Evolutionary conservation across 1,284 basidiomycete genomes (phyloP), one percentile per base, ranked within the genome.

Genomic region (Trichosporon sp.): DNA sequence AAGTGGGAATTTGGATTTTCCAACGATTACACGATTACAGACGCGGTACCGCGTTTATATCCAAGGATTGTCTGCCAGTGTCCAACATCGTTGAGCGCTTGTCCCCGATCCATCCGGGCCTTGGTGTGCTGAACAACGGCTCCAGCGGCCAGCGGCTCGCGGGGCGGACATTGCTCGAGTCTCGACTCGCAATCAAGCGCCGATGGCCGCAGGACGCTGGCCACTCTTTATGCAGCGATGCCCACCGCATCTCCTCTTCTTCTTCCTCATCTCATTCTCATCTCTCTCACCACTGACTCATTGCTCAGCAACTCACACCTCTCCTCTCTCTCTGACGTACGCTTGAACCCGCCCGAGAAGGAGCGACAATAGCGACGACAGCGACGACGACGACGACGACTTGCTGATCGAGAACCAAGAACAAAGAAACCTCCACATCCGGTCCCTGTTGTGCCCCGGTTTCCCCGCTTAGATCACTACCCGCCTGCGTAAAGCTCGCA

Each of bases 201-300:
- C n/a, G n/a, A n/a, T n/a, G 44, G 21, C 44, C 44, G 13, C 34
- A 37, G 34, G n/a, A 16, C 40, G 8, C 4, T 16, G 4, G 16
- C 19, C 19, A 21, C 27, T 54, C 49, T 54, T 54, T 54, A 54
- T 54, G 49, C 49, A 54, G 9, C 49, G 27, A 9, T 29, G 49
- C 49, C 49, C 49, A 54, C 49, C 49, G 49, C 25, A 29, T 29
- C 46, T 25, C 46, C 4, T 56, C 46, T 14, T 33, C 44, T 58
- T 59, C 63, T 56, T 59, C 62, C 58, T 59, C 60, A 34, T 61
- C 61, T 19, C 44, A 60, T 21, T 32, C 59, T 40, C 44, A 61
- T 62, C 62, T 46, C 37, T n/a, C 36, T 54, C 52, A 56, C 44
- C 49, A 36, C 57, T 59, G 34, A 37, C 49, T 23, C 23, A 34